phyloP scores from a whole-genome alignment of 345 rosid species.

The Melaleuca alternifolia region DNA sequence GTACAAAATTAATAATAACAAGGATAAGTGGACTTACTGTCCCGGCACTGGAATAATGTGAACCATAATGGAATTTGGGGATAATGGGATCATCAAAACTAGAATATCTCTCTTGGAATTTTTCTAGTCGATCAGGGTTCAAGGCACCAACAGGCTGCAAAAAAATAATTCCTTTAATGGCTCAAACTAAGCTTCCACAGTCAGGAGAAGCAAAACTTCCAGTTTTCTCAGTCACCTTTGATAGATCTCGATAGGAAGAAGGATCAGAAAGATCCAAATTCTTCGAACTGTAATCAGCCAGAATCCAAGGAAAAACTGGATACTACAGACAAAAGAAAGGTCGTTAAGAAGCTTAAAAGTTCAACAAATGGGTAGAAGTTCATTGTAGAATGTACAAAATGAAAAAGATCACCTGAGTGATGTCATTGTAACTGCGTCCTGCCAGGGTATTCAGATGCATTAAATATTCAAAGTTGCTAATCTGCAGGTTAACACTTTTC shows the following conservation, averaged over 20 bases:
- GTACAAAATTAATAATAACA: neutral
- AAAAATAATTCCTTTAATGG: neutral
- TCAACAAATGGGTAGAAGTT: neutral
- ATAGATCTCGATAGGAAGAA: slow-evolving; percentile 85
- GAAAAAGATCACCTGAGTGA: slow-evolving; percentile 67
- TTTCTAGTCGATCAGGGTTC: slow-evolving; percentile 68
- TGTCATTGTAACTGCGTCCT: slow-evolving; percentile 98
- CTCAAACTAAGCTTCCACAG: neutral
- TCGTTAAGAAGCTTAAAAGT: slow-evolving; percentile 1
- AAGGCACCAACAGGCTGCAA: slow-evolving; percentile 97
- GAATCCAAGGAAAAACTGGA: slow-evolving; percentile 99
- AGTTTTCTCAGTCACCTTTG: slow-evolving; percentile 53
- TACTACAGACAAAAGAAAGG: slow-evolving; percentile 50
- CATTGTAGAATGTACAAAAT: neutral
- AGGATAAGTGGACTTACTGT: slow-evolving; percentile 47
- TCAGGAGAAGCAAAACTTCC: neutral
- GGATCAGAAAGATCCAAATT: slow-evolving; percentile 75
- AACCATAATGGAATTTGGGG: slow-evolving; percentile 97
- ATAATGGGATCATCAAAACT: slow-evolving; percentile 96
- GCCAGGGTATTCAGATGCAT: slow-evolving; percentile 97
- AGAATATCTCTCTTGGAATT: slow-evolving; percentile 92
- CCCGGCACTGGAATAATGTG: slow-evolving; percentile 98
- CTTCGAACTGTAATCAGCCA: slow-evolving; percentile 73
- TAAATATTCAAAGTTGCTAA: slow-evolving; percentile 95
- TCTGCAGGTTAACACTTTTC: slow-evolving; percentile 39